These are phyloP conservation scores for Isoetes engelmannii DNA, from an alignment of 83 land plant genomes.

Conservation along the genomic window DNA sequence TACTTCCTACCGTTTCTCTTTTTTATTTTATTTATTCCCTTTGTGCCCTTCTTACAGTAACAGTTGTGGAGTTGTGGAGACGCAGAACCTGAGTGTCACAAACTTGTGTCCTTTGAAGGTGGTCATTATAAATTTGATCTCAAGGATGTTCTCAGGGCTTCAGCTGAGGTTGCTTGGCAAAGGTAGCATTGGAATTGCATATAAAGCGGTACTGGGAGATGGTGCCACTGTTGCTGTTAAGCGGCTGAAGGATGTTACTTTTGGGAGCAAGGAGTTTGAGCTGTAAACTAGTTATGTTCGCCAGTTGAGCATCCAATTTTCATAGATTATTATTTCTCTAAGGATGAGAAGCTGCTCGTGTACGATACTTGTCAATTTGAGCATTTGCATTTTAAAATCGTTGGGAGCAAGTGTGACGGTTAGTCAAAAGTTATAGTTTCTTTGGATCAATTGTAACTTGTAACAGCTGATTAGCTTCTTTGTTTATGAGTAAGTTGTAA, in stretches of 20 bases:
- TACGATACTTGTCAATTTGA: constrained; percentile 2
- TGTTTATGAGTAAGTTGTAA: not conserved
- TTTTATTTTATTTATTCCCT: too few species aligned
- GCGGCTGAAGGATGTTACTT: constrained; percentile 6
- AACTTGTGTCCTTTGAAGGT: constrained; percentile 12
- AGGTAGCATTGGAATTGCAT: constrained; percentile 19
- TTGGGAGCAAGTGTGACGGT: not conserved
- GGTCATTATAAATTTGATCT: constrained; percentile 6
- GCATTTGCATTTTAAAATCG: not conserved
- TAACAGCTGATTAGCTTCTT: not conserved
- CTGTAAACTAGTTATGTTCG: not conserved
- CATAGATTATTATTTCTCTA: constrained; percentile 1
- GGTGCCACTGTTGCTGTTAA: constrained; percentile 23
- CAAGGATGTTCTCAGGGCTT: constrained; percentile 13
- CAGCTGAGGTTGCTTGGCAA: constrained; percentile 19
- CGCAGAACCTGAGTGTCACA: not conserved
- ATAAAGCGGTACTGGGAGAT: constrained; percentile 25
- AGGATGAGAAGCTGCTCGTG: constrained; percentile 13
- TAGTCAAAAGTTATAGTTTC: not conserved
- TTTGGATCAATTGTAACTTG: not conserved
- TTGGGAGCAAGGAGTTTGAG: constrained; percentile 1
- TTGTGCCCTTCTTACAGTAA: too few species aligned
- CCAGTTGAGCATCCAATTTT: constrained; percentile 1
- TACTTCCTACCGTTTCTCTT: too few species aligned
- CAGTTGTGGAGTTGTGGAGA: not conserved